Conservation (phyloP, 1,284 basidiomycete species). For the Waitea zeae region DNA sequence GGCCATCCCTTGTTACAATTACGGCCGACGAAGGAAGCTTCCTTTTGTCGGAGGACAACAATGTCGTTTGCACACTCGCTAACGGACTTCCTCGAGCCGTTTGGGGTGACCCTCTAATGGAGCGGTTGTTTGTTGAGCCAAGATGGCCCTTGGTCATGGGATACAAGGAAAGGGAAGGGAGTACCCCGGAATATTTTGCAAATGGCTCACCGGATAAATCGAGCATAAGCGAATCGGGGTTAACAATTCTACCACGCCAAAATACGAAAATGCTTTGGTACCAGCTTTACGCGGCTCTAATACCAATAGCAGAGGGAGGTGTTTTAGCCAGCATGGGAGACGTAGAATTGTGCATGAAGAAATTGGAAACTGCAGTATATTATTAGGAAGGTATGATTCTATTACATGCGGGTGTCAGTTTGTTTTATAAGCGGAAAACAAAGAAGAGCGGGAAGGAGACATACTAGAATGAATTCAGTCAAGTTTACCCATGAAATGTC, state of each 20-base stretch:
- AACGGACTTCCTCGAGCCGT: slow-evolving; percentile 28
- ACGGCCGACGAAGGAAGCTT: slow-evolving; percentile 17
- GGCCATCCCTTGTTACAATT: slow-evolving; percentile 45
- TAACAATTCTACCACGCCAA: slow-evolving; percentile 27
- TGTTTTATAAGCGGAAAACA: no score
- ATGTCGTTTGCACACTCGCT: slow-evolving; percentile 16
- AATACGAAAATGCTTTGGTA: no score
- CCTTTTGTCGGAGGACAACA: slow-evolving; percentile 10
- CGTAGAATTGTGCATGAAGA: no score
- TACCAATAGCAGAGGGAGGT: slow-evolving; percentile 12
- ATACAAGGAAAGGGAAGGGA: slow-evolving; percentile 33
- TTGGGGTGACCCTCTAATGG: slow-evolving; percentile 63
- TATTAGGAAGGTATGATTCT: no score
- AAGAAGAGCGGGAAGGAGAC: no score
- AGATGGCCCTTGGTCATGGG: slow-evolving; percentile 36
- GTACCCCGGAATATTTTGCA: slow-evolving; percentile 30
- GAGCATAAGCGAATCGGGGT: slow-evolving; percentile 60
- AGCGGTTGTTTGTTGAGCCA: slow-evolving; percentile 37
- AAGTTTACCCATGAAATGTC: no score
- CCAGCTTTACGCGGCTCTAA: slow-evolving; percentile 5
- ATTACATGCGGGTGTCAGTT: no score
- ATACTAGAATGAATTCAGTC: no score
- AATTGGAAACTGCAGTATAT: no score
- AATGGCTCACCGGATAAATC: slow-evolving; percentile 47
- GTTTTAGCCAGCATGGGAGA: background rate